Evolutionary conservation across 208 protist genomes (phyloP).

Genomic region (Trypanosoma theileri): DNA sequence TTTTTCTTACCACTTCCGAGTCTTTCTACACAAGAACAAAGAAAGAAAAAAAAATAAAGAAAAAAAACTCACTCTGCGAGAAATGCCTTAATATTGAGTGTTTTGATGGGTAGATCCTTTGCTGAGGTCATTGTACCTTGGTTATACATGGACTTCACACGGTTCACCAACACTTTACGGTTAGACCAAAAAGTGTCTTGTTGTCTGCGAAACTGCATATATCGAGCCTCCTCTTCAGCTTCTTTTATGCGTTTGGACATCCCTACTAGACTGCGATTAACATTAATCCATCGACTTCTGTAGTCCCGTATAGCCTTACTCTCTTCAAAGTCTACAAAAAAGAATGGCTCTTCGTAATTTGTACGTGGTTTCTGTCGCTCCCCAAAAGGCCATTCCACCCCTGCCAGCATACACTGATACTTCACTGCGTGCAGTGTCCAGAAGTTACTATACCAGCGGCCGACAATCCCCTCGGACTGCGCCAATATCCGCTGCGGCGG

Average conservation of each 20-base stretch:
- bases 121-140: constrained; percentile 71
- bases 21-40: background rate
- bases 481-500: constrained; percentile 85
- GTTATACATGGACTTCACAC: constrained; percentile 90
- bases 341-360: constrained; percentile 90
- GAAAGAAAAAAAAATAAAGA: too few relatives aligned
- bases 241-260: constrained; percentile 90
- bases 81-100: constrained; percentile 88
- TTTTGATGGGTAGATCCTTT: constrained; percentile 83
- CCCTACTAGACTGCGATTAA: constrained; percentile 85
- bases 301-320: constrained; percentile 87
- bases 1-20: background rate
- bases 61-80: constrained; percentile 41
- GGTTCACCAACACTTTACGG: constrained; percentile 88
- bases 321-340: constrained; percentile 91
- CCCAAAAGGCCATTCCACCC: constrained; percentile 78
- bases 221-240: constrained; percentile 85
- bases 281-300: constrained; percentile 91
- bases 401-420: constrained; percentile 82
- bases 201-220: constrained; percentile 80
- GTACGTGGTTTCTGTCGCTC: constrained; percentile 75
- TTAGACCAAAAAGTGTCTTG: constrained; percentile 92
- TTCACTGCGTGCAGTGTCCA: constrained; percentile 89
- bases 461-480: constrained; percentile 86
- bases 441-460: constrained; percentile 91